Evolutionary conservation across 2,329 filamentous ascomycete genomes (phyloP).

Genomic region (Aspergillus quadricinctus): DNA sequence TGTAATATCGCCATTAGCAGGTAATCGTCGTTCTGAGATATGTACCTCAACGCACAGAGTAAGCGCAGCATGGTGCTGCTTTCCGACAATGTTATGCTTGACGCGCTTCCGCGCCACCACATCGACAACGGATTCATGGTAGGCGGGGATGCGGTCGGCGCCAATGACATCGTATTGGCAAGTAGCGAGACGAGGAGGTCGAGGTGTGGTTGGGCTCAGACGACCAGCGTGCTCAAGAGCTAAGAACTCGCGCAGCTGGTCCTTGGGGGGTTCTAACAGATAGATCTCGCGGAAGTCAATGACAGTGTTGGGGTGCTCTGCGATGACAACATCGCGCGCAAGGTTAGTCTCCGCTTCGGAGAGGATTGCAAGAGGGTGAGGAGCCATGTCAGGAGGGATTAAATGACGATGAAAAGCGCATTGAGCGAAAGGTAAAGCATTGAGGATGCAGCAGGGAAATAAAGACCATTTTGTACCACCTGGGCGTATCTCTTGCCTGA

Average conservation of each 20-base stretch:
- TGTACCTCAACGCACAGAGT: constrained; percentile 35
- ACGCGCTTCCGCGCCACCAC: constrained; percentile 40
- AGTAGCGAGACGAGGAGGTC: constrained; percentile 48
- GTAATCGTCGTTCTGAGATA: background rate
- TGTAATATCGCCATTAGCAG: constrained; percentile 11
- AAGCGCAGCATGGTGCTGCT: constrained; percentile 46
- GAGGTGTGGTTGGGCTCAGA: constrained; percentile 37
- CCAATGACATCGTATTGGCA: constrained; percentile 56
- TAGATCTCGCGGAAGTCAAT: constrained; percentile 49
- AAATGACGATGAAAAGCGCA: background rate
- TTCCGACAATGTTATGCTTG: constrained; percentile 44
- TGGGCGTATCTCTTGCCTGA: background rate
- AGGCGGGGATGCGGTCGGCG: constrained; percentile 48
- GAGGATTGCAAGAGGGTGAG: constrained; percentile 33
- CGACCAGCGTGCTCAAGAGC: constrained; percentile 45
- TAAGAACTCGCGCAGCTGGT: constrained; percentile 45
- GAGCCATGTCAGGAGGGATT: constrained; percentile 15
- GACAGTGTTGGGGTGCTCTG: constrained; percentile 25
- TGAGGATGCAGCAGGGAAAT: background rate
- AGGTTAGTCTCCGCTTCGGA: constrained; percentile 30
- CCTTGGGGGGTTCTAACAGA: constrained; percentile 49
- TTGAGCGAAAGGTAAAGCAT: background rate
- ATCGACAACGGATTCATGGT: constrained; percentile 52
- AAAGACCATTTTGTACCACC: background rate
- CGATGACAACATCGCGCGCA: constrained; percentile 31